These are phyloP conservation scores for Heterococcus sp. DNA, from an alignment of 108 stramenopile species.

Conservation along the genomic window DNA sequence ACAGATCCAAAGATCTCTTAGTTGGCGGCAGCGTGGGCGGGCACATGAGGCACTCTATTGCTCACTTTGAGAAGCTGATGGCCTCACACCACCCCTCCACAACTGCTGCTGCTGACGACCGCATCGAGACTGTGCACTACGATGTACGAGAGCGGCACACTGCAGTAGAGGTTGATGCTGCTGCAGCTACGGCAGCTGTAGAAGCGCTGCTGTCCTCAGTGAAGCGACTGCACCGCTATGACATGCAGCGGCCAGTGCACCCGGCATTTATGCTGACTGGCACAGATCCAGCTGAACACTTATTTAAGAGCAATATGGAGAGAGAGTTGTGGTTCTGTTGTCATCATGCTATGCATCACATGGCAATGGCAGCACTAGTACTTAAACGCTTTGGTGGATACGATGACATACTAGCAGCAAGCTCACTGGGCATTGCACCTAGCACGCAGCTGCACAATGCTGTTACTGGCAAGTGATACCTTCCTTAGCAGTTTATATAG, in stretches of 20 bases:
- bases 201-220: no score
- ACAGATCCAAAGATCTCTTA: constrained; percentile 4
- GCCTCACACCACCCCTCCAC: neutral
- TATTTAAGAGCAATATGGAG: constrained; percentile 38
- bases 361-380: constrained; percentile 36
- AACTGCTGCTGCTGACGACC: neutral
- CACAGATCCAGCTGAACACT: neutral
- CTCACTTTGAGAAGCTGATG: constrained; percentile 23
- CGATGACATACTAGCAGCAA: neutral
- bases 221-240: neutral
- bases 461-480: no score
- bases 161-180: no score
- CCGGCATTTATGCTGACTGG: neutral
- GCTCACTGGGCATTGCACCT: neutral
- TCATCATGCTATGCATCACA: constrained; percentile 35
- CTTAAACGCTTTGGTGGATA: neutral
- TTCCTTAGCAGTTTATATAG: no score
- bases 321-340: constrained; percentile 44
- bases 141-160: neutral
- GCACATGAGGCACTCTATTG: constrained; percentile 16
- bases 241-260: neutral
- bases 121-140: neutral
- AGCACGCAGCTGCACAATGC: neutral
- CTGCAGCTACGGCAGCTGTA: no score
- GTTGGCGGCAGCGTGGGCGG: constrained; percentile 25